Percentiles rank a stretch among this genome's conserved stretches.
Evolutionary conservation across 805 yeast species (phyloP).

Genomic region (Metschnikowia orientalis): DNA sequence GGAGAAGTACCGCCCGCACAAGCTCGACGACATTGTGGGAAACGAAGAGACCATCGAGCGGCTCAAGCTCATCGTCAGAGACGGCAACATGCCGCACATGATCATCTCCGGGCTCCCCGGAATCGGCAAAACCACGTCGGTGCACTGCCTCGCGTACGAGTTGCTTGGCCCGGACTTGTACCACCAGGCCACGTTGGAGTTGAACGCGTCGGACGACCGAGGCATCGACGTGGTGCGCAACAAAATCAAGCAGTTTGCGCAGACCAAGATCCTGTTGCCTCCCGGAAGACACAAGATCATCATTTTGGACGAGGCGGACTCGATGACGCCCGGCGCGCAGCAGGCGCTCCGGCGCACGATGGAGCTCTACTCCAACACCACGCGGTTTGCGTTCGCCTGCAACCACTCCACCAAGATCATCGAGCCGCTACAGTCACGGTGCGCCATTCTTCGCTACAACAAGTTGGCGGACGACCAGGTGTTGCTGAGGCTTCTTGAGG

Average conservation of each 20-base stretch:
- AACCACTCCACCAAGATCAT: slow-evolving; percentile 91
- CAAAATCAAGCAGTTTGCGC: slow-evolving; percentile 93
- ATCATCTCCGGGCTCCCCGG: slow-evolving; percentile 96
- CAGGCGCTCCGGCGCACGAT: slow-evolving; percentile 90
- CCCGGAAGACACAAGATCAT: slow-evolving; percentile 89
- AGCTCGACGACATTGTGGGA: slow-evolving; percentile 83
- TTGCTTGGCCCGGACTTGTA: slow-evolving; percentile 65
- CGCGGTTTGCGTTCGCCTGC: slow-evolving; percentile 98
- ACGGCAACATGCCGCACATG: slow-evolving; percentile 96
- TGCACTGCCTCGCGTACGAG: slow-evolving; percentile 84
- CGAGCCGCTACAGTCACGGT: slow-evolving; percentile 93
- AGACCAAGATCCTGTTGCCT: slow-evolving; percentile 82
- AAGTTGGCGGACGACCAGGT: slow-evolving; percentile 83
- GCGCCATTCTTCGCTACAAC: slow-evolving; percentile 86
- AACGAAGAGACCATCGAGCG: slow-evolving; percentile 87
- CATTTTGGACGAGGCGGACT: slow-evolving; percentile 92
- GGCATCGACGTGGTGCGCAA: slow-evolving; percentile 96
- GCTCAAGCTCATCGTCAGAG: slow-evolving; percentile 75
- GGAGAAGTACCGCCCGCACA: slow-evolving; percentile 89
- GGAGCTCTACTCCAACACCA: slow-evolving; percentile 93
- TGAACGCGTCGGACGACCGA: slow-evolving; percentile 95
- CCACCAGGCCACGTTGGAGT: slow-evolving; percentile 80
- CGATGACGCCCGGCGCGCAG: slow-evolving; percentile 96
- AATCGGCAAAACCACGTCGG: slow-evolving; percentile 93
- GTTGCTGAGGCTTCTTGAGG: slow-evolving; percentile 65